These are phyloP conservation scores for Penicillium pancosmium DNA, from an alignment of 495 filamentous ascomycete species.

Conservation along the genomic window DNA sequence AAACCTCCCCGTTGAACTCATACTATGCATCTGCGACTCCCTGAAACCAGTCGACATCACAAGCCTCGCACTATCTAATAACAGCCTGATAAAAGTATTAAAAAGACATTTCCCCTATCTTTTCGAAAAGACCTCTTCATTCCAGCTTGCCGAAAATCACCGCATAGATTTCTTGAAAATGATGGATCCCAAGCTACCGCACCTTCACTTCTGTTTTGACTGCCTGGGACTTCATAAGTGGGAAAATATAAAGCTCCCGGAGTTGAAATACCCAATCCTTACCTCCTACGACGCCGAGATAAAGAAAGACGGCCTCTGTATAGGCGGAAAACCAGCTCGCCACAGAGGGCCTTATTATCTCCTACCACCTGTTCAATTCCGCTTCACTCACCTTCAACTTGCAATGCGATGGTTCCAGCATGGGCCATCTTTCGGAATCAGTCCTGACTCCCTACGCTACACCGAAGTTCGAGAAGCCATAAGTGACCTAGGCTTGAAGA, in stretches of 20 bases:
- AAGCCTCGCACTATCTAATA: background rate
- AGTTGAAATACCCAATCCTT: too few relatives aligned
- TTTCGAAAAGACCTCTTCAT: background rate
- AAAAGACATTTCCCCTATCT: background rate
- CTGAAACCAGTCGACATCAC: background rate
- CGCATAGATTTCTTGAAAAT: background rate
- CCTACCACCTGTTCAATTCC: background rate
- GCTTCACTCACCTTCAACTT: background rate
- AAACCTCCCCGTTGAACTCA: background rate
- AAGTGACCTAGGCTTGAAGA: background rate
- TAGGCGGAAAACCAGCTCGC: background rate
- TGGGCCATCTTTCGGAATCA: background rate
- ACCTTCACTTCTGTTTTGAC: background rate
- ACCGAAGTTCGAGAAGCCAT: background rate
- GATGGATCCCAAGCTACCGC: background rate
- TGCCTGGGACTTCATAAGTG: background rate
- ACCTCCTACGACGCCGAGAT: too few relatives aligned
- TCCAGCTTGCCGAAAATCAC: background rate
- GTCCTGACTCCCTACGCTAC: background rate
- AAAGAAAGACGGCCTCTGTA: background rate
- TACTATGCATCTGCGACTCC: background rate
- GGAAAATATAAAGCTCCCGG: background rate
- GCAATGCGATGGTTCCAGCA: background rate
- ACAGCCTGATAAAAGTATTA: background rate
- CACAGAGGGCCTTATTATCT: background rate